phyloP scores from a whole-genome alignment of 768 basidiomycete genomes.

The Sporobolomyces roseus region DNA sequence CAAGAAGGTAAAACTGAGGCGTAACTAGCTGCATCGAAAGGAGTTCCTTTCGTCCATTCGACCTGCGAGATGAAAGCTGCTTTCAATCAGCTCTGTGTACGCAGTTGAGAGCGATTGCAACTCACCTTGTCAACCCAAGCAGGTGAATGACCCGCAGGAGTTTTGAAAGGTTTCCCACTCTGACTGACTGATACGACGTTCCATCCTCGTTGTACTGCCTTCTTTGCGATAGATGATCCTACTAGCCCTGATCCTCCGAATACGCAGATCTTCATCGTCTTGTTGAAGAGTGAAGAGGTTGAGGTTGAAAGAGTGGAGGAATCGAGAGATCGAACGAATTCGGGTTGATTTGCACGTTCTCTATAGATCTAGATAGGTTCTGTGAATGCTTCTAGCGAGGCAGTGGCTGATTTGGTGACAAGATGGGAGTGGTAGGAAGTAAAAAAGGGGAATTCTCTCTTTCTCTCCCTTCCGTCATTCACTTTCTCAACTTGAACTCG shows the following conservation, averaged over 20 bases:
- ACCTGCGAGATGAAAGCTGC: conserved; percentile 58
- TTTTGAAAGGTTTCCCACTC: conserved; percentile 76
- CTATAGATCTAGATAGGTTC: not conserved
- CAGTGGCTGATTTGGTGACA: too few relatives aligned
- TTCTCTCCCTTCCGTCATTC: not conserved
- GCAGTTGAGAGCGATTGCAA: not conserved
- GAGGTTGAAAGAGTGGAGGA: not conserved
- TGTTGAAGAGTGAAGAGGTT: not conserved
- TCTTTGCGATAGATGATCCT: conserved; percentile 86
- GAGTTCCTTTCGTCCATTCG: conserved; percentile 79
- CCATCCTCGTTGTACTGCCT: conserved; percentile 77
- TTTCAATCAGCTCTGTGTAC: not conserved
- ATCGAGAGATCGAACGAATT: too few relatives aligned
- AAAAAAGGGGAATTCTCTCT: not conserved
- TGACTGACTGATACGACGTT: conserved; percentile 87
- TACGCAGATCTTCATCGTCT: conserved; percentile 69
- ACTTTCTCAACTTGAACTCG: too few relatives aligned
- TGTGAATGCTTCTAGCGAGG: too few relatives aligned
- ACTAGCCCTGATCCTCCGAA: conserved; percentile 98
- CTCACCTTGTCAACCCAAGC: conserved; percentile 58
- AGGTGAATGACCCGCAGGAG: conserved; percentile 84
- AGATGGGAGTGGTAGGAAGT: not conserved
- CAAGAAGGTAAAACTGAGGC: conserved; percentile 62
- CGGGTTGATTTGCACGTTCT: too few relatives aligned
- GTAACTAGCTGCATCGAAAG: conserved; percentile 72